phyloP scores from a whole-genome alignment of 1,284 basidiomycete genomes.

The Thecaphora thlaspeos region DNA sequence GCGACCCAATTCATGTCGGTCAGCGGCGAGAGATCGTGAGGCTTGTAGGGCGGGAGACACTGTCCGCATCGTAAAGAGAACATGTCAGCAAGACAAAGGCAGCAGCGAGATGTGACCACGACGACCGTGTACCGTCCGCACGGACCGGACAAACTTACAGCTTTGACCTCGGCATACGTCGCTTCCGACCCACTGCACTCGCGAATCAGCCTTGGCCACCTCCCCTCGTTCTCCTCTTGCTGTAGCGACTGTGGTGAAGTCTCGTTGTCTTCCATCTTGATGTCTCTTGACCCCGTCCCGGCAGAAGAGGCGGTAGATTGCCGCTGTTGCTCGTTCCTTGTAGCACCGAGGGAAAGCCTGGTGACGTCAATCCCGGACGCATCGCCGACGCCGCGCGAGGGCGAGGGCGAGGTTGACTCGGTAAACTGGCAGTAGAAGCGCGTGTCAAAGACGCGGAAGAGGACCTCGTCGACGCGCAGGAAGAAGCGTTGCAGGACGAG shows the following conservation, averaged over 20 bases:
- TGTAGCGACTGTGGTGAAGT: too few relatives aligned
- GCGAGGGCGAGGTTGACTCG: not conserved
- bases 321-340: not conserved
- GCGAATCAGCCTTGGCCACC: slow-evolving; percentile 65
- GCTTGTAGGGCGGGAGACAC: slow-evolving; percentile 68
- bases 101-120: not conserved
- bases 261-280: not conserved
- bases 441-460: slow-evolving; percentile 88
- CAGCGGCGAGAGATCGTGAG: slow-evolving; percentile 81
- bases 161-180: slow-evolving; percentile 75
- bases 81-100: too few relatives aligned
- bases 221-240: not conserved
- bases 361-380: not conserved
- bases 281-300: not conserved
- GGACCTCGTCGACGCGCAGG: slow-evolving; percentile 90
- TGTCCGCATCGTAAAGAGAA: too few relatives aligned
- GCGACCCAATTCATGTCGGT: slow-evolving; percentile 86
- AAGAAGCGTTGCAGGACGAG: slow-evolving; percentile 89
- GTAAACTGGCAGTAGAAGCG: slow-evolving; percentile 84
- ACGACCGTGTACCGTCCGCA: not conserved
- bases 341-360: not conserved
- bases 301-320: not conserved
- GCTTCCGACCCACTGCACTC: slow-evolving; percentile 88
- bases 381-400: not conserved
- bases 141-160: slow-evolving; percentile 62